These are phyloP conservation scores for Paramyrothecium sp. DNA, from an alignment of 2,329 filamentous ascomycete genomes.

Conservation along the genomic window DNA sequence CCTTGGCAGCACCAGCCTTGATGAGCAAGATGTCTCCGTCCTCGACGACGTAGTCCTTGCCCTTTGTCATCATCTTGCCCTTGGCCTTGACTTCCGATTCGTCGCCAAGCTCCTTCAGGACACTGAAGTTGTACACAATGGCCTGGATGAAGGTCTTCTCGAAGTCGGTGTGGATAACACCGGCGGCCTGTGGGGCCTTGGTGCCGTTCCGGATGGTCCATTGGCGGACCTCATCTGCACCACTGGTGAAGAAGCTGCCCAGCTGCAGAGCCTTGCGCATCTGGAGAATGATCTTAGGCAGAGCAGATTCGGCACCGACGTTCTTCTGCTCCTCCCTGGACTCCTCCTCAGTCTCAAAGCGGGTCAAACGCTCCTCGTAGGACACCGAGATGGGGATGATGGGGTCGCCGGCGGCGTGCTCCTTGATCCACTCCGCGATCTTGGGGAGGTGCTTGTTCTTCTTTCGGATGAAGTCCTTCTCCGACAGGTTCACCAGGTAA, in stretches of 20 bases:
- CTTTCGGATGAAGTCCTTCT: constrained; percentile 95
- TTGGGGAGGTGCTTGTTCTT: constrained; percentile 99
- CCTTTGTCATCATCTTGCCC: constrained; percentile 97
- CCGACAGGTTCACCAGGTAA: constrained; percentile 94
- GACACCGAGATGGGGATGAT: constrained; percentile 91
- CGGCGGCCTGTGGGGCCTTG: constrained; percentile 96
- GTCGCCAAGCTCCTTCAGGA: constrained; percentile 82
- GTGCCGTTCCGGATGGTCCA: constrained; percentile 96
- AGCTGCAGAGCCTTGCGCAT: constrained; percentile 93
- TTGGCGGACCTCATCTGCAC: constrained; percentile 93
- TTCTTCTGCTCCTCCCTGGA: constrained; percentile 85
- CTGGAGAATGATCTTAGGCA: constrained; percentile 87
- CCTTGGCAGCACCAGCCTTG: constrained; percentile 84
- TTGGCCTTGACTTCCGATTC: constrained; percentile 87
- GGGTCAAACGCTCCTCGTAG: constrained; percentile 88
- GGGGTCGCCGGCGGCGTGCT: constrained; percentile 81
- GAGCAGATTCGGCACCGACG: constrained; percentile 78
- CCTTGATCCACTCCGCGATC: constrained; percentile 93
- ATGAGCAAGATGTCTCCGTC: constrained; percentile 83
- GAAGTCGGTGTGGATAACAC: constrained; percentile 97
- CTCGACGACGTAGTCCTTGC: constrained; percentile 91
- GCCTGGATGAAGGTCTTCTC: constrained; percentile 99
- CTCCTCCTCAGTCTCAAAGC: constrained; percentile 74
- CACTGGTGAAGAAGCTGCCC: constrained; percentile 95
- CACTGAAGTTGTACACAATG: constrained; percentile 85